phyloP scores from a whole-genome alignment of 2,329 filamentous ascomycete genomes.

The Ophiostoma perfectum region DNA sequence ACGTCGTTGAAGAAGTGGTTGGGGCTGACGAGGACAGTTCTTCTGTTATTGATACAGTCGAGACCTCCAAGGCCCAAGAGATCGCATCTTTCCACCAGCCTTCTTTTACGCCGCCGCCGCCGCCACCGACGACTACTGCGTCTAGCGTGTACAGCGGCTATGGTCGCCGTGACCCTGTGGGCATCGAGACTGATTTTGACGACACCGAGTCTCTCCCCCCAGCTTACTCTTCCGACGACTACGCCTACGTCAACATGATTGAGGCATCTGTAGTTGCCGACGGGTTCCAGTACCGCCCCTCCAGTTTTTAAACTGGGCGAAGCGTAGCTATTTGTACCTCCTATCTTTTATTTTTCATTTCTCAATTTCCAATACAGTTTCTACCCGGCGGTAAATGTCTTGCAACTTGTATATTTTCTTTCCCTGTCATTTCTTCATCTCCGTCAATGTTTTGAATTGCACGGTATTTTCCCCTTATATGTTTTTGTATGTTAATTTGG shows the following conservation, averaged over 20 bases:
- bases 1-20: neutral
- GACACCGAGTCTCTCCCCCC: constrained; percentile 41
- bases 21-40: too few species aligned
- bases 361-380: neutral
- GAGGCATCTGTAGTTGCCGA: constrained; percentile 39
- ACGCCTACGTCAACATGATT: constrained; percentile 23
- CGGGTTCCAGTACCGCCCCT: constrained; percentile 39
- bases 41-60: neutral
- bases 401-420: constrained; percentile 2
- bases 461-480: neutral
- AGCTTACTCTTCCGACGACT: constrained; percentile 36
- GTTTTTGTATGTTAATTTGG: neutral
- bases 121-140: constrained; percentile 14
- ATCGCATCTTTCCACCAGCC: constrained; percentile 12
- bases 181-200: constrained; percentile 24
- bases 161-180: constrained; percentile 16
- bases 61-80: neutral
- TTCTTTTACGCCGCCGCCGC: constrained; percentile 18
- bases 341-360: neutral
- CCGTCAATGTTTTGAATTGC: neutral
- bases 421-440: neutral
- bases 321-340: neutral
- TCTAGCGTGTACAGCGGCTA: constrained; percentile 20
- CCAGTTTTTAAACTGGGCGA: constrained; percentile 19
- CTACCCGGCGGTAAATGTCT: neutral